Evolutionary conservation across 441 rosid genomes (phyloP).

Genomic region (Metrosideros polymorpha): DNA sequence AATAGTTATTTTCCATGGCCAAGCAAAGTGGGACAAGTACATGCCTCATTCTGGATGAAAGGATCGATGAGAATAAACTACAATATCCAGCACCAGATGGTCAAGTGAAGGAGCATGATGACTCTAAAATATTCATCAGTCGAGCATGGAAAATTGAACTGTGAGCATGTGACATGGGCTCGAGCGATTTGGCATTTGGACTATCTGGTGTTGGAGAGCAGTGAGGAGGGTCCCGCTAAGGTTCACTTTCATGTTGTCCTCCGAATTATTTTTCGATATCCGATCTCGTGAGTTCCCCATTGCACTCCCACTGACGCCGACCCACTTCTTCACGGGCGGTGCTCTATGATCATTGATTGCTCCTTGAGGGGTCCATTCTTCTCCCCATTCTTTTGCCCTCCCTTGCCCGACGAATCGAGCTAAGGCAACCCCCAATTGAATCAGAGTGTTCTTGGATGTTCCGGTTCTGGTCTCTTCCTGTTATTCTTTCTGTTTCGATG

Average conservation of each 20-base stretch:
- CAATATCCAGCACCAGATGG: neutral
- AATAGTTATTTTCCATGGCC: neutral
- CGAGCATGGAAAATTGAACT: neutral
- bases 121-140: neutral
- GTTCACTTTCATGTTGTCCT: slow-evolving; percentile 4
- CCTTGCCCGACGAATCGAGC: neutral
- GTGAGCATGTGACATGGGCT: neutral
- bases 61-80: neutral
- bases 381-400: neutral
- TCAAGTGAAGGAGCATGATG: neutral
- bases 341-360: neutral
- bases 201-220: slow-evolving; percentile 2
- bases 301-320: slow-evolving; percentile 25
- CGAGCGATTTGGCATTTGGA: neutral
- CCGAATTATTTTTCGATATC: neutral
- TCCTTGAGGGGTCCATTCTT: neutral
- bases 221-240: slow-evolving; percentile 10
- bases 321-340: slow-evolving; percentile 27
- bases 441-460: neutral
- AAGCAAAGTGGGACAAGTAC: neutral
- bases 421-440: neutral
- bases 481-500: no score
- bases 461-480: neutral
- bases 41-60: neutral
- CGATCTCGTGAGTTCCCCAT: slow-evolving; percentile 24